A percentile compares a stretch with the other conserved stretches of the same genome.
phyloP scores from a whole-genome alignment of 495 filamentous ascomycete genomes.

The Poronia punctata region DNA sequence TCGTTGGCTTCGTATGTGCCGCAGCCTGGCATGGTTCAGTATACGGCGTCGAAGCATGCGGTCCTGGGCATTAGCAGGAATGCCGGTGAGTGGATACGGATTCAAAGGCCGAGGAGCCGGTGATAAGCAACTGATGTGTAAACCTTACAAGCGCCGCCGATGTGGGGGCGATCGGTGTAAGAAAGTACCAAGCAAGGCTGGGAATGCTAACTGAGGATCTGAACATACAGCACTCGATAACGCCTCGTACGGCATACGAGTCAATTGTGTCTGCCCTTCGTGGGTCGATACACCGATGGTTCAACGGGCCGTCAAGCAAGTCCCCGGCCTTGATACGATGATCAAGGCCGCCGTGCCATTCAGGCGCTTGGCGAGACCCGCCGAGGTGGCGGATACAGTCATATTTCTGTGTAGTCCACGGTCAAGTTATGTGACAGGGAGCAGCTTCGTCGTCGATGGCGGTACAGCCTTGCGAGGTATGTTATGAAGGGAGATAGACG shows the following conservation, averaged over 20 bases:
- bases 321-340: neutral
- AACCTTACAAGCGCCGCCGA: too few species aligned
- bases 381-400: conserved; percentile 39
- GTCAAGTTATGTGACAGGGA: conserved; percentile 32
- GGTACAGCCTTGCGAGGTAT: conserved; percentile 4
- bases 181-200: too few species aligned
- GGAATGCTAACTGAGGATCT: too few species aligned
- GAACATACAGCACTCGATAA: conserved; percentile 37
- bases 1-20: conserved; percentile 12
- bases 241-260: conserved; percentile 26
- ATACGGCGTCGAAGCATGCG: conserved; percentile 22
- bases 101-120: too few species aligned
- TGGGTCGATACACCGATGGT: conserved; percentile 40
- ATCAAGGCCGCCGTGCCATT: conserved; percentile 22
- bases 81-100: conserved; percentile 13
- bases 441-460: conserved; percentile 24
- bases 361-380: conserved; percentile 27
- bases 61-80: conserved; percentile 16
- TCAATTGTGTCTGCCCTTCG: conserved; percentile 39
- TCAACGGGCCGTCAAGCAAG: conserved; percentile 6
- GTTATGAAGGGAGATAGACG: too few species aligned
- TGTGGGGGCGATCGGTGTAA: too few species aligned
- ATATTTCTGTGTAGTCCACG: conserved; percentile 35
- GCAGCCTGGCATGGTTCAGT: conserved; percentile 10
- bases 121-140: too few species aligned